Conservation (phyloP, 2,329 filamentous ascomycete species). For the Lachnellula arida region DNA sequence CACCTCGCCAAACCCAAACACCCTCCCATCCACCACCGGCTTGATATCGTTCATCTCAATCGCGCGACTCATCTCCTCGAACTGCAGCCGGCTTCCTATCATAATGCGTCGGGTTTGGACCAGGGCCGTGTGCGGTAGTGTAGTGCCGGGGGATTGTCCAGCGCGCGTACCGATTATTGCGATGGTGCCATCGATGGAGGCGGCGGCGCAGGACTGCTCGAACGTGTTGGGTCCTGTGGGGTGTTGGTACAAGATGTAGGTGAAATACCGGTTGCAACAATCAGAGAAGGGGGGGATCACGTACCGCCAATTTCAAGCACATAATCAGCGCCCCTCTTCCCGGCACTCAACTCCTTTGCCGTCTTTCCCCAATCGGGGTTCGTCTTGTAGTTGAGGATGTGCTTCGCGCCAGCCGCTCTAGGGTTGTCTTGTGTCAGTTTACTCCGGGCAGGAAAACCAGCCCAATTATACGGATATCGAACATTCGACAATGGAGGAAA, state of each 20-base stretch:
- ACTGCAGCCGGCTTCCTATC: not conserved
- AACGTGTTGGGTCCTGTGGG: slow-evolving; percentile 7
- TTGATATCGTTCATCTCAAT: not conserved
- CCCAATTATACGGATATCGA: no score
- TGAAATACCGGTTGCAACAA: no score
- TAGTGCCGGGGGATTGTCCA: not conserved
- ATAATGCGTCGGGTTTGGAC: not conserved
- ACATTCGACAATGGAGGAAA: no score
- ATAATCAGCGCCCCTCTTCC: slow-evolving; percentile 35
- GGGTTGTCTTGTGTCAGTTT: no score
- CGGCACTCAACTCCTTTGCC: slow-evolving; percentile 31
- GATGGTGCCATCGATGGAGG: slow-evolving; percentile 40
- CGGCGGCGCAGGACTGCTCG: slow-evolving; percentile 12
- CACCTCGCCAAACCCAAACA: not conserved
- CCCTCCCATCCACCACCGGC: not conserved
- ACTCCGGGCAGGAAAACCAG: no score
- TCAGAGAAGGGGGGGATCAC: not conserved
- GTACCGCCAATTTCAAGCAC: slow-evolving; percentile 35
- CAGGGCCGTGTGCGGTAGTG: not conserved
- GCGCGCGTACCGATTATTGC: slow-evolving; percentile 34
- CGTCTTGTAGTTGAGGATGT: slow-evolving; percentile 56
- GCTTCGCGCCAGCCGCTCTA: slow-evolving; percentile 43
- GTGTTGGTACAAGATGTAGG: no score
- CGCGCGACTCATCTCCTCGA: not conserved
- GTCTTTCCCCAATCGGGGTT: slow-evolving; percentile 42